Conservation (phyloP, 257 asterid species). For the Buddleja alternifolia region DNA sequence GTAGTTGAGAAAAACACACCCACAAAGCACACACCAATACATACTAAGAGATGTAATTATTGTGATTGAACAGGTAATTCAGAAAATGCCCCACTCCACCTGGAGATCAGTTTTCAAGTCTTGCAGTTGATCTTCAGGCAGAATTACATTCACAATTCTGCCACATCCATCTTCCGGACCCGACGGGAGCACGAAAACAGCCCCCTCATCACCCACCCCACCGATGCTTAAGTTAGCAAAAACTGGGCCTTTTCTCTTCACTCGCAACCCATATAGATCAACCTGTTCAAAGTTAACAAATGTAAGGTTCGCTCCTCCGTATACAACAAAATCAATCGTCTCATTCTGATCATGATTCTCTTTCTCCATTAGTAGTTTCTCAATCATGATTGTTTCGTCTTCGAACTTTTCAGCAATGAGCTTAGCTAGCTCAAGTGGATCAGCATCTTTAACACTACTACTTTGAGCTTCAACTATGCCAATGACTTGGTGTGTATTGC, state of each 20-base stretch:
- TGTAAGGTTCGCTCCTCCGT: slow-evolving; percentile 68
- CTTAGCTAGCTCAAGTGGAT: slow-evolving; percentile 38
- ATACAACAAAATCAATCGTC: slow-evolving; percentile 42
- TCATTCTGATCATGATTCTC: background rate
- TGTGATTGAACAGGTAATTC: too few relatives aligned
- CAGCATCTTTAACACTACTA: slow-evolving; percentile 23
- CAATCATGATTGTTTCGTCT: slow-evolving; percentile 47
- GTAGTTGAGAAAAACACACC: too few relatives aligned
- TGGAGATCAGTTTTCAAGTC: slow-evolving; percentile 47
- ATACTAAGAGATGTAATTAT: too few relatives aligned
- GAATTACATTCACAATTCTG: slow-evolving; percentile 45
- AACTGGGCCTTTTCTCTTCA: slow-evolving; percentile 48
- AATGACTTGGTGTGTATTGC: slow-evolving; percentile 41
- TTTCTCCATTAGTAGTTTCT: slow-evolving; percentile 28
- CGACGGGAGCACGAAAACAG: slow-evolving; percentile 52
- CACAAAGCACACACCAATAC: too few relatives aligned
- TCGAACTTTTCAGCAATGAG: slow-evolving; percentile 36
- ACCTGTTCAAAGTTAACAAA: slow-evolving; percentile 57
- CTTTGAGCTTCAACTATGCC: slow-evolving; percentile 46
- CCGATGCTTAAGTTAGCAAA: slow-evolving; percentile 42
- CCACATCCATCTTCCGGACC: slow-evolving; percentile 42
- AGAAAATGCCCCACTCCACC: slow-evolving; percentile 43
- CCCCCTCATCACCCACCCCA: slow-evolving; percentile 75
- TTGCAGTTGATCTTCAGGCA: slow-evolving; percentile 47
- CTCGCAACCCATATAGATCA: slow-evolving; percentile 46